Conservation (phyloP, 371 early-diverging fungal species). For the Mortierella sp. region DNA sequence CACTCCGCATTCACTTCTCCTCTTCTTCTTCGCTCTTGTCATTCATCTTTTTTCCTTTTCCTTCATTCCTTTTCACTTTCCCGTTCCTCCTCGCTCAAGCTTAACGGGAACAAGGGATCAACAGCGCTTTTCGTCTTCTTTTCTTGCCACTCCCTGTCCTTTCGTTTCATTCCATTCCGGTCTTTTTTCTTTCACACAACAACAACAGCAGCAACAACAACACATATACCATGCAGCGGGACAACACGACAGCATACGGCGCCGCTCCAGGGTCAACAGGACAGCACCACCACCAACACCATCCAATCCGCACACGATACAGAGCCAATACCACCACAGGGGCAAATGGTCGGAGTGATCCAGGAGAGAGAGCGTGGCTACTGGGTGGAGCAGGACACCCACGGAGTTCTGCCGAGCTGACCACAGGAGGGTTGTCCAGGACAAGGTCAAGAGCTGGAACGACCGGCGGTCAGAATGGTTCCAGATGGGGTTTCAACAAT, state of each 20-base stretch:
- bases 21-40: not conserved
- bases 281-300: not conserved
- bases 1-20: slow-evolving; percentile 1
- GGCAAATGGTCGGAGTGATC: not conserved
- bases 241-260: not conserved
- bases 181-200: not conserved
- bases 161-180: not conserved
- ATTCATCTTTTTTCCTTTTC: not conserved
- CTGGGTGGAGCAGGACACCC: not conserved
- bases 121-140: not conserved
- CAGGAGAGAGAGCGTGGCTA: not conserved
- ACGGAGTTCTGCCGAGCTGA: slow-evolving; percentile 1
- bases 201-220: not conserved
- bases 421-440: not conserved
- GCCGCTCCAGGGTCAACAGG: not conserved
- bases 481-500: slow-evolving; percentile 4
- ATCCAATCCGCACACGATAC: not conserved
- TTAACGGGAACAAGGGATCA: not conserved
- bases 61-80: not conserved
- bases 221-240: not conserved
- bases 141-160: not conserved
- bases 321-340: slow-evolving; percentile 6
- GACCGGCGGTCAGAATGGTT: not conserved
- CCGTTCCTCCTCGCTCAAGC: not conserved
- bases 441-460: slow-evolving; percentile 4